Percentiles rank a stretch among this genome's conserved stretches.
These are phyloP conservation scores for Bothriochloa decipiens DNA, from an alignment of 176 grass and related monocot genomes.

Conservation along the genomic window DNA sequence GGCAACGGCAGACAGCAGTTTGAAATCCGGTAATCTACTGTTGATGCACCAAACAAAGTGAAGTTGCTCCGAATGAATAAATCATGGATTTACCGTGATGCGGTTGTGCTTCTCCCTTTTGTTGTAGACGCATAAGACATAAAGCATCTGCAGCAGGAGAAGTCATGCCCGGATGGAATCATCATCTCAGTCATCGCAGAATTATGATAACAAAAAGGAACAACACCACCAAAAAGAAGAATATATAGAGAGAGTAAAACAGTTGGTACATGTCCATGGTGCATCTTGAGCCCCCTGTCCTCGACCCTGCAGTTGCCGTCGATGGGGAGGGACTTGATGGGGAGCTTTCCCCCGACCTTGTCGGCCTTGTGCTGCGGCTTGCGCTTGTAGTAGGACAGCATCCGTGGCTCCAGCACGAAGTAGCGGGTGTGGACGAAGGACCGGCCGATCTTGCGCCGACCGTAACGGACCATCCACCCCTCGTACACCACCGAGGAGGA, in stretches of 20 bases:
- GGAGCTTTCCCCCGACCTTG: conserved; percentile 58
- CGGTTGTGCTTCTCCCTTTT: conserved; percentile 93
- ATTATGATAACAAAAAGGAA: not conserved
- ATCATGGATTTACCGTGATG: conserved; percentile 57
- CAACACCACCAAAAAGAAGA: not conserved
- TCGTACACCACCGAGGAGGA: conserved; percentile 70
- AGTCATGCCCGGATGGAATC: conserved; percentile 7
- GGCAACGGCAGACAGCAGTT: not conserved
- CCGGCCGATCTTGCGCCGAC: conserved; percentile 84
- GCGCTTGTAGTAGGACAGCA: conserved; percentile 88
- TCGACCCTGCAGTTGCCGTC: conserved; percentile 96
- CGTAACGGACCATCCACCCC: conserved; percentile 96
- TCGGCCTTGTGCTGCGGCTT: conserved; percentile 80
- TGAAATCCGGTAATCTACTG: not conserved
- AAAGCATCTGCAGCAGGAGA: conserved; percentile 68
- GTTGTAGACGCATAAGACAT: conserved; percentile 92
- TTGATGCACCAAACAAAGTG: conserved; percentile 3
- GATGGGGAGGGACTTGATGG: conserved; percentile 89
- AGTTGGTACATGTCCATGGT: conserved; percentile 71
- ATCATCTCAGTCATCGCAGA: not conserved
- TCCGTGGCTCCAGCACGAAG: conserved; percentile 82
- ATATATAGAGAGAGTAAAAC: not conserved
- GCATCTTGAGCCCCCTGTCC: conserved; percentile 93
- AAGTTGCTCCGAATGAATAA: not conserved
- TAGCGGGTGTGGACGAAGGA: conserved; percentile 91